Conservation (phyloP, 768 basidiomycete species). For the Cyclocybe aegerita region DNA sequence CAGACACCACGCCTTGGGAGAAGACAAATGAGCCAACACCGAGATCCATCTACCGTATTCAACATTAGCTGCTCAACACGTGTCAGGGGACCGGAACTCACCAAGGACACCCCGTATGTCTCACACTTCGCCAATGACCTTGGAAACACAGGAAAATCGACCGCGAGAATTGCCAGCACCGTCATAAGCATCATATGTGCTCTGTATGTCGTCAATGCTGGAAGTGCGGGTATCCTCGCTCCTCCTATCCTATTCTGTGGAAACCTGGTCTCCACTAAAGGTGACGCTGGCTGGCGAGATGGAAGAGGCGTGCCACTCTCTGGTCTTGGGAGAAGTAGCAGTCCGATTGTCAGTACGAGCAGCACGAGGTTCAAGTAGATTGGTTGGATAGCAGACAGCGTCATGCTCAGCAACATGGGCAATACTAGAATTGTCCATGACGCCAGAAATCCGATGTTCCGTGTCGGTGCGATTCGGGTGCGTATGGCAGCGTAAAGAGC, state of each 20-base stretch:
- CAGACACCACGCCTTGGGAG: slow-evolving; percentile 91
- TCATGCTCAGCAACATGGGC: slow-evolving; percentile 83
- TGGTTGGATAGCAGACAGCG: slow-evolving; percentile 65
- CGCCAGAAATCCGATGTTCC: slow-evolving; percentile 34
- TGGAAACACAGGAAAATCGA: slow-evolving; percentile 94
- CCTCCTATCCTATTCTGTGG: background rate
- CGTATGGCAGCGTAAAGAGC: slow-evolving; percentile 62
- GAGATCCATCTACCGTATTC: slow-evolving; percentile 80
- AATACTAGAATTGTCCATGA: slow-evolving; percentile 70
- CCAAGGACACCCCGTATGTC: slow-evolving; percentile 92
- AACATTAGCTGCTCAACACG: background rate
- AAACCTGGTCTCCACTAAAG: slow-evolving; percentile 14
- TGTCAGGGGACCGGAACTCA: slow-evolving; percentile 33
- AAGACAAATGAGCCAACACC: slow-evolving; percentile 98
- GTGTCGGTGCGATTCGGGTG: slow-evolving; percentile 44
- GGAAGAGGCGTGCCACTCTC: slow-evolving; percentile 52
- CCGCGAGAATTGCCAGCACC: slow-evolving; percentile 85
- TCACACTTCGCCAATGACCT: slow-evolving; percentile 89
- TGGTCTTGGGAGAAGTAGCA: slow-evolving; percentile 43
- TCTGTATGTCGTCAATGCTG: slow-evolving; percentile 84
- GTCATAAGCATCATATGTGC: slow-evolving; percentile 97
- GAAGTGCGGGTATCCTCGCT: slow-evolving; percentile 46
- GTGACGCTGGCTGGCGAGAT: slow-evolving; percentile 32
- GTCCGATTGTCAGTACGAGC: slow-evolving; percentile 40
- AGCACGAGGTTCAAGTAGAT: slow-evolving; percentile 49